These are phyloP conservation scores for Penicillium antarcticum DNA, from an alignment of 495 filamentous ascomycete species.

Conservation along the genomic window DNA sequence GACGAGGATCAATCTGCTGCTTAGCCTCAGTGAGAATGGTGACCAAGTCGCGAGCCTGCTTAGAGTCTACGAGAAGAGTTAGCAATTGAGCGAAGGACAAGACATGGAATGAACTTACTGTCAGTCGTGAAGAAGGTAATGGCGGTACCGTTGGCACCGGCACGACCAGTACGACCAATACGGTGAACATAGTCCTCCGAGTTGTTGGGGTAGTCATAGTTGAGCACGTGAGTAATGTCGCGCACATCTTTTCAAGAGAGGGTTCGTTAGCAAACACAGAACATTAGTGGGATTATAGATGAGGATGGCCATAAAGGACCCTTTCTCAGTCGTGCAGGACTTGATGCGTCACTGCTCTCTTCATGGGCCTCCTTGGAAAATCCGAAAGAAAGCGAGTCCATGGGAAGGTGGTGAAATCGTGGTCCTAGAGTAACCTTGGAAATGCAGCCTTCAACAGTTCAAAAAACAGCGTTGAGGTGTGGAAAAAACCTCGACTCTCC, in stretches of 20 bases:
- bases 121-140: conserved; percentile 98
- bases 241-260: conserved; percentile 92
- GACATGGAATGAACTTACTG: conserved; percentile 61
- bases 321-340: conserved; percentile 59
- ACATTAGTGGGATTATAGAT: conserved; percentile 38
- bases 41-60: conserved; percentile 95
- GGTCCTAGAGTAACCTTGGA: conserved; percentile 69
- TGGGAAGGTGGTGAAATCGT: conserved; percentile 58
- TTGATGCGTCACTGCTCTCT: conserved; percentile 69
- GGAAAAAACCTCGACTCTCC: conserved; percentile 62
- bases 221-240: conserved; percentile 99
- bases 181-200: conserved; percentile 99
- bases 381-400: conserved; percentile 49
- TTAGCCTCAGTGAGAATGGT: conserved; percentile 91
- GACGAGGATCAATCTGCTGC: conserved; percentile 94
- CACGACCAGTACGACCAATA: conserved; percentile 91
- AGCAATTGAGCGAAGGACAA: conserved; percentile 26
- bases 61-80: conserved; percentile 63
- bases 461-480: conserved; percentile 50
- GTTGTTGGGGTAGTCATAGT: conserved; percentile 99
- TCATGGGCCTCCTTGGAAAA: conserved; percentile 60
- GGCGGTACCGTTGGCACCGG: conserved; percentile 83
- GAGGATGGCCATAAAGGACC: conserved; percentile 51
- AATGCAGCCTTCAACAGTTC: conserved; percentile 65
- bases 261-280: conserved; percentile 73